Percentiles rank a stretch among this genome's conserved stretches.
Evolutionary conservation across 2,329 filamentous ascomycete species (phyloP).

Genomic region (Fusarium pseudograminearum): DNA sequence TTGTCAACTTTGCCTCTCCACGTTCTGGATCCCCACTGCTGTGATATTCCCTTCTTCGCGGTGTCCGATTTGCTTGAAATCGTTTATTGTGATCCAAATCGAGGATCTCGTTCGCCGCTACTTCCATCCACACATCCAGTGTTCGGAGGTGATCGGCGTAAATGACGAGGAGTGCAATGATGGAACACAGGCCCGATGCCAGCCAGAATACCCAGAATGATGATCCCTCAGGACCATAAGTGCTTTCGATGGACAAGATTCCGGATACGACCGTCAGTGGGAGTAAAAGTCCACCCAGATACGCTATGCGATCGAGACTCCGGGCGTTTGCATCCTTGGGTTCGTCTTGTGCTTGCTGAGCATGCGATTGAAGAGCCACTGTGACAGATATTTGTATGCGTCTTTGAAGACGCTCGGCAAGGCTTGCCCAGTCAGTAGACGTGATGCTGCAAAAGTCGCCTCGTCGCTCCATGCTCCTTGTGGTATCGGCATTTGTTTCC

Average conservation of each 20-base stretch:
- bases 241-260: slow-evolving; percentile 61
- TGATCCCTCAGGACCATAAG: slow-evolving; percentile 56
- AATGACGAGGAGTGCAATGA: slow-evolving; percentile 58
- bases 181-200: slow-evolving; percentile 54
- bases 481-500: slow-evolving; percentile 45
- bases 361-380: slow-evolving; percentile 11
- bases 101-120: slow-evolving; percentile 47
- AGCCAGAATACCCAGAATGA: slow-evolving; percentile 65
- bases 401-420: slow-evolving; percentile 42
- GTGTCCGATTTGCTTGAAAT: slow-evolving; percentile 39
- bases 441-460: slow-evolving; percentile 29
- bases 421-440: slow-evolving; percentile 39
- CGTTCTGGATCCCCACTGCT: slow-evolving; percentile 42
- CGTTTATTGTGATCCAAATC: slow-evolving; percentile 40
- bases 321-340: slow-evolving; percentile 53
- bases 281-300: slow-evolving; percentile 62
- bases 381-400: slow-evolving; percentile 40
- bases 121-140: slow-evolving; percentile 61
- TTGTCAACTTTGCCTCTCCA: slow-evolving; percentile 53
- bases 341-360: slow-evolving; percentile 17
- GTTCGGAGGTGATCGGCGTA: slow-evolving; percentile 62
- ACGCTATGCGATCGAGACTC: slow-evolving; percentile 61
- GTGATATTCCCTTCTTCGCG: slow-evolving; percentile 43
- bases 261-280: slow-evolving; percentile 62
- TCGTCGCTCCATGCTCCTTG: slow-evolving; percentile 37